Conservation (phyloP, 2,329 filamentous ascomycete species). For the Blastomyces emzantsi region DNA sequence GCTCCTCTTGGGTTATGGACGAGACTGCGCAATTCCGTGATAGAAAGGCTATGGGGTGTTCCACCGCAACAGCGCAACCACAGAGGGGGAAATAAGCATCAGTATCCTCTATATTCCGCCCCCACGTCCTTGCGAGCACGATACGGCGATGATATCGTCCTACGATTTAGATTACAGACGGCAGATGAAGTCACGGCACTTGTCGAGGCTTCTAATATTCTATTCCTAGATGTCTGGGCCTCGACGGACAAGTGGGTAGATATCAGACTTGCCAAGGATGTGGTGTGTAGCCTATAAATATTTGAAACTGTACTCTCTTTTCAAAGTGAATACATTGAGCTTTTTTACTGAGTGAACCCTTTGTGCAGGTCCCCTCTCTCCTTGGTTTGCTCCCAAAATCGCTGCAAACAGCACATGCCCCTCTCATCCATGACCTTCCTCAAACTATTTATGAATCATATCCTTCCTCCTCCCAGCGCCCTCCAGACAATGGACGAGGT, state of each 20-base stretch:
- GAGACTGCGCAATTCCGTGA: conserved; percentile 34
- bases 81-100: conserved; percentile 14
- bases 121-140: conserved; percentile 37
- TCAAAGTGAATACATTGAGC: conserved; percentile 5
- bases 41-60: conserved; percentile 37
- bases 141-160: conserved; percentile 75
- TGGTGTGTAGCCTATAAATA: conserved; percentile 46
- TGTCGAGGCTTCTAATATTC: conserved; percentile 60
- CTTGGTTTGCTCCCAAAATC: conserved; percentile 68
- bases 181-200: conserved; percentile 60
- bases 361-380: conserved; percentile 55
- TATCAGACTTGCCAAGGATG: conserved; percentile 65
- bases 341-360: neutral
- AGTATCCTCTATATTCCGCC: conserved; percentile 19
- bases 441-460: conserved; percentile 70
- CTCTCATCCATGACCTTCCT: conserved; percentile 71
- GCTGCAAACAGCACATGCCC: conserved; percentile 60
- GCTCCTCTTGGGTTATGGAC: conserved; percentile 29
- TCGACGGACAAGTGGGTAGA: conserved; percentile 76
- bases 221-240: conserved; percentile 88
- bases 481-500: conserved; percentile 22
- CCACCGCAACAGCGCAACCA: conserved; percentile 23
- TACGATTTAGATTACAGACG: conserved; percentile 70
- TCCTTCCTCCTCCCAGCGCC: conserved; percentile 38
- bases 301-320: neutral